Evolutionary conservation across 1,284 basidiomycete genomes (phyloP).

Genomic region (Anthracocystis walkeri): DNA sequence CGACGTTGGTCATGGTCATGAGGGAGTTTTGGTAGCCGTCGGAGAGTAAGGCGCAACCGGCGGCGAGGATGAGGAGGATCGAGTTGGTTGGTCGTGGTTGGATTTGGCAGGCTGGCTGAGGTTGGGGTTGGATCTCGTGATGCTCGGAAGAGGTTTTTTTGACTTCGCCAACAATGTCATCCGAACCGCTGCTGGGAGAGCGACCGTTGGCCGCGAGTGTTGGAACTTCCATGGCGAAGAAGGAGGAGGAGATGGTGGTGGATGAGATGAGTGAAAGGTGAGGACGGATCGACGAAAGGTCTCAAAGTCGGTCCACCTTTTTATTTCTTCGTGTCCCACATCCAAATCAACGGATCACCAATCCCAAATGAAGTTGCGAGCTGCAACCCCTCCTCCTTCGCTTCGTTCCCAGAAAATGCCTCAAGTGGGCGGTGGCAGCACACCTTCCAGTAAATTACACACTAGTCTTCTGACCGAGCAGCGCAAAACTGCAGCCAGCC

Average conservation of each 20-base stretch:
- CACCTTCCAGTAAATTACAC: too few relatives aligned
- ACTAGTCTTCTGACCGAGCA: too few relatives aligned
- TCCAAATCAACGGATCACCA: too few relatives aligned
- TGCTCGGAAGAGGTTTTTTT: background rate
- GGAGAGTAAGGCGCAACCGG: conserved; percentile 72
- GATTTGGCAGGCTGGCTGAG: background rate
- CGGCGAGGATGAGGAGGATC: conserved; percentile 26
- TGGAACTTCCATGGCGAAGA: conserved; percentile 11
- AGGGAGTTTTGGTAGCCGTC: conserved; percentile 78
- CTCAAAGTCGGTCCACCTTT: too few relatives aligned
- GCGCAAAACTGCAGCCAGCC: too few relatives aligned
- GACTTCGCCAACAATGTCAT: conserved; percentile 6
- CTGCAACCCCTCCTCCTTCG: too few relatives aligned
- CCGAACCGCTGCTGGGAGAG: conserved; percentile 3
- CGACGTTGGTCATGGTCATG: conserved; percentile 56
- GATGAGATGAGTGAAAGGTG: background rate
- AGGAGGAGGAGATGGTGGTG: background rate
- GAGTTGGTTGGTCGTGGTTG: conserved; percentile 27
- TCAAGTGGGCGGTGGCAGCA: too few relatives aligned
- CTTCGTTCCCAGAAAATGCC: too few relatives aligned
- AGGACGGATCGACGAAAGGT: background rate
- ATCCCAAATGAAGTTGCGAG: too few relatives aligned
- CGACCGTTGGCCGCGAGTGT: conserved; percentile 17
- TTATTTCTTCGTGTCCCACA: too few relatives aligned
- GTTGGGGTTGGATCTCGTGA: conserved; percentile 2